Percentiles rank a stretch among this genome's conserved stretches.
Evolutionary conservation across 257 asterid genomes (phyloP).

Genomic region (Anisodus acutangulus): DNA sequence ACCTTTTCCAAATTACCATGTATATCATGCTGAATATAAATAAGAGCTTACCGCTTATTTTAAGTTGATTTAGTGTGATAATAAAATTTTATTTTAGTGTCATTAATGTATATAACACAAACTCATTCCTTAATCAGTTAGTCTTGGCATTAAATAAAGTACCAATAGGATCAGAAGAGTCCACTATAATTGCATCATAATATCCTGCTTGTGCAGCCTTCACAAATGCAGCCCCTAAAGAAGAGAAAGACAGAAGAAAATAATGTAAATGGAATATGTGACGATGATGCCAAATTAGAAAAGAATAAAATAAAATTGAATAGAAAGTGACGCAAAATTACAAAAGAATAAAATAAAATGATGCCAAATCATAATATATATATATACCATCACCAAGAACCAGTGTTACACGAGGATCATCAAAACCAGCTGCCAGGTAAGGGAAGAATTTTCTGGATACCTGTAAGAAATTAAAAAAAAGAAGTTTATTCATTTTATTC

Average conservation of each 20-base stretch:
- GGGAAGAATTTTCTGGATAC: conserved; percentile 31
- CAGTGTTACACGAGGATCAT: conserved; percentile 37
- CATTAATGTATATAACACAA: too few species aligned
- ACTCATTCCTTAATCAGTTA: too few species aligned
- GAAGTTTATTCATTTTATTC: not conserved
- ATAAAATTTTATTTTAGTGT: too few species aligned
- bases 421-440: conserved; percentile 15
- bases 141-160: not conserved
- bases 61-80: too few species aligned
- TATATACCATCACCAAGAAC: conserved; percentile 28
- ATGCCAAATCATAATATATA: not conserved
- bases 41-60: too few species aligned
- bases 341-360: not conserved
- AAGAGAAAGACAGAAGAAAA: not conserved
- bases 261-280: too few species aligned
- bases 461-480: not conserved
- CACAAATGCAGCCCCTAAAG: conserved; percentile 33
- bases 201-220: conserved; percentile 25
- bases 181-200: conserved; percentile 35
- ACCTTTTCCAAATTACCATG: too few species aligned
- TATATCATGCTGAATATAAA: too few species aligned
- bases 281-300: not conserved
- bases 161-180: conserved; percentile 39
- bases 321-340: not conserved
- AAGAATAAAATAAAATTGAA: not conserved